These are phyloP conservation scores for Isabelozyma heimii DNA, from an alignment of 805 yeast genomes.

Conservation along the genomic window DNA sequence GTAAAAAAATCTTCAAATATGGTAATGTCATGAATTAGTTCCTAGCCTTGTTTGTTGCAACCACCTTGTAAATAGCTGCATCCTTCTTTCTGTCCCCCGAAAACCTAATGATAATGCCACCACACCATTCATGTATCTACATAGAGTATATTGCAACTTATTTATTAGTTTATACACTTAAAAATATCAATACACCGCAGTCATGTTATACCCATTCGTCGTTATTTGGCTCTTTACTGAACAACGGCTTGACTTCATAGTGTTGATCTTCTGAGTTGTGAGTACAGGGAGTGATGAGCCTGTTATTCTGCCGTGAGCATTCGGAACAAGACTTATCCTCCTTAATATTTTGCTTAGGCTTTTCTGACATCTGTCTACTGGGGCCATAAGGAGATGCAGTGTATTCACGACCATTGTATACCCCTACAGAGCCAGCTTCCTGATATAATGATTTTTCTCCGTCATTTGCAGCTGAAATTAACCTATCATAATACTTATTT, in stretches of 20 bases:
- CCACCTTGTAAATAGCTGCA: background rate
- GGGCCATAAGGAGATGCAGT: background rate
- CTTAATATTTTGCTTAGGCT: background rate
- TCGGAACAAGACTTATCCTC: background rate
- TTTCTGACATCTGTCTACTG: background rate
- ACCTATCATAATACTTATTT: background rate
- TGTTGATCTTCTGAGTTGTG: background rate
- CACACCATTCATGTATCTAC: background rate
- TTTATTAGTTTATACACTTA: background rate
- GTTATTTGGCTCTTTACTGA: background rate
- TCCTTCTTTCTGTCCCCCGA: background rate
- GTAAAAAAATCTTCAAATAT: slow-evolving; percentile 54
- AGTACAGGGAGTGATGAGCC: background rate
- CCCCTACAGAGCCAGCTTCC: background rate
- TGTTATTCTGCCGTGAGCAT: background rate
- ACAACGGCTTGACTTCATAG: background rate
- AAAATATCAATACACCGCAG: background rate
- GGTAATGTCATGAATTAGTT: slow-evolving; percentile 9
- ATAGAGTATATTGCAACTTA: background rate
- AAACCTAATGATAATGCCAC: background rate
- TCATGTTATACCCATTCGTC: background rate
- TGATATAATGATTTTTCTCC: background rate
- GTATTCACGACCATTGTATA: background rate
- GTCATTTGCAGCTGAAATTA: background rate
- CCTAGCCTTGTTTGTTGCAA: background rate